Percentiles rank a stretch among this genome's conserved stretches.
Evolutionary conservation across 257 asterid genomes (phyloP).

Genomic region (Orobanche coerulescens): DNA sequence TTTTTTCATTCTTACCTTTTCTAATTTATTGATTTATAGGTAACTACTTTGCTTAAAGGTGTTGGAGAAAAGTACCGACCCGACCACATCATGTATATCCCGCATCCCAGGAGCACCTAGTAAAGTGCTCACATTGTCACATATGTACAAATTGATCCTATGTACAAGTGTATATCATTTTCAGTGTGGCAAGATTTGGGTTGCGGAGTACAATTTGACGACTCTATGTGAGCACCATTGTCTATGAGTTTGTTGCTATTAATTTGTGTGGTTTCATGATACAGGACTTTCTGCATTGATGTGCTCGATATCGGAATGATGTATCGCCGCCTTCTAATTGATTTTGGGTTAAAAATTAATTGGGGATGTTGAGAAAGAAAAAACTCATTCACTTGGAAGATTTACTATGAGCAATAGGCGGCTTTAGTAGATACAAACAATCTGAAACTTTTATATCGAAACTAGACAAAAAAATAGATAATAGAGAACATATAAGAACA

Average conservation of each 20-base stretch:
- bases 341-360: constrained; percentile 7
- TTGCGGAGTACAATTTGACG: too few species aligned
- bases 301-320: neutral
- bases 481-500: too few species aligned
- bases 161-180: too few species aligned
- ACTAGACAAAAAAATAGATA: too few species aligned
- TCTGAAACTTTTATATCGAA: too few species aligned
- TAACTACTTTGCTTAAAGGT: neutral
- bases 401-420: neutral
- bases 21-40: constrained; percentile 12
- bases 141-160: too few species aligned
- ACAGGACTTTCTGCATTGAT: neutral
- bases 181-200: too few species aligned
- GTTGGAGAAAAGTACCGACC: neutral
- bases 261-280: constrained; percentile 13
- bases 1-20: neutral
- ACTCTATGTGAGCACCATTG: neutral
- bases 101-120: too few species aligned
- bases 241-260: constrained; percentile 4
- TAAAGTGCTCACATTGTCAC: too few species aligned
- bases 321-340: neutral
- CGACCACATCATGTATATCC: too few species aligned
- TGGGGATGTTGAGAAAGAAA: neutral
- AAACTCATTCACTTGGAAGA: neutral
- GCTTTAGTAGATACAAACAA: neutral